A percentile compares a stretch with the other conserved stretches of the same genome.
Evolutionary conservation across 345 rosid genomes (phyloP).

Genomic region (Triadica sebifera): DNA sequence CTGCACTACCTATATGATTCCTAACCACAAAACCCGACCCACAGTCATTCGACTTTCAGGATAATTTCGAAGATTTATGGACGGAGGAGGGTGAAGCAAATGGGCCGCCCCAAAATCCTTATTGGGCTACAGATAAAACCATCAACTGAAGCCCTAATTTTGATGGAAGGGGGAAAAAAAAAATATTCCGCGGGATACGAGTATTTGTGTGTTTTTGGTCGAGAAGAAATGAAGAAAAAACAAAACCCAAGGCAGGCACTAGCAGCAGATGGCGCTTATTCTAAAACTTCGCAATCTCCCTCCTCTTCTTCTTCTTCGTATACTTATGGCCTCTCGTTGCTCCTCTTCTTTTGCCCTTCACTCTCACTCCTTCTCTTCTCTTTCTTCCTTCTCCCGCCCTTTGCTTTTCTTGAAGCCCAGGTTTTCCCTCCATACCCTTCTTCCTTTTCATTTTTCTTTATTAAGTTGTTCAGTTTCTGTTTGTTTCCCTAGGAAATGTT

Average conservation of each 20-base stretch:
- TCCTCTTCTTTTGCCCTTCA: conserved; percentile 10
- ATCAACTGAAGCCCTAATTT: conserved; percentile 2
- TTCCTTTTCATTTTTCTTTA: not conserved
- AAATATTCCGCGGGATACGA: not conserved
- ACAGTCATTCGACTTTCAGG: too few species aligned
- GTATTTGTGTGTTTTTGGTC: not conserved
- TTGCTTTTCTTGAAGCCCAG: conserved; percentile 43
- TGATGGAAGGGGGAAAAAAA: conserved; percentile 6
- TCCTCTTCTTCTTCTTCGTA: conserved; percentile 32
- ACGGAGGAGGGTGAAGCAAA: too few species aligned
- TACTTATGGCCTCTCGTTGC: conserved; percentile 50
- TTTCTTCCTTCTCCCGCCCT: conserved; percentile 26
- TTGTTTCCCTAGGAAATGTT: not conserved
- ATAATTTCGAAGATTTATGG: too few species aligned
- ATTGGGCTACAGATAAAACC: too few species aligned
- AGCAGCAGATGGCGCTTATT: conserved; percentile 30
- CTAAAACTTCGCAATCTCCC: conserved; percentile 39
- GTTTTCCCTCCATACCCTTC: conserved; percentile 26
- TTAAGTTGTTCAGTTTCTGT: conserved; percentile 13
- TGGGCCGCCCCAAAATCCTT: too few species aligned
- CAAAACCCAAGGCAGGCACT: not conserved
- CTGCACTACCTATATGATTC: too few species aligned
- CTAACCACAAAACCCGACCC: too few species aligned
- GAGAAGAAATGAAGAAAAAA: not conserved
- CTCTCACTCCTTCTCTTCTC: conserved; percentile 26